Evolutionary conservation across 306 rosid species (phyloP), one percentile per base, ranked within the genome.

Genomic region (Calophaca sinica): DNA sequence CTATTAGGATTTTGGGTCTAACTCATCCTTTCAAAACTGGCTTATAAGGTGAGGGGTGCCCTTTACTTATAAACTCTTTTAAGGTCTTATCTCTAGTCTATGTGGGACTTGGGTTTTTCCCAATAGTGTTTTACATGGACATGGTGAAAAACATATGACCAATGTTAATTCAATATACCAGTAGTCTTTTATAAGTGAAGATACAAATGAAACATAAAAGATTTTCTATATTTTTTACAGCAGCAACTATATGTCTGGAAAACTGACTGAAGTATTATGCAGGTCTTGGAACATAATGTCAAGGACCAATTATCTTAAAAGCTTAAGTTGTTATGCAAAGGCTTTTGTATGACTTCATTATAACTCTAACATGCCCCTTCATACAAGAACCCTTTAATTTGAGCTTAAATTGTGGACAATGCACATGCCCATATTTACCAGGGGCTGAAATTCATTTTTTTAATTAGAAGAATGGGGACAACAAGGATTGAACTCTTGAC

Each of bases 241-340:
- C 42, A 62, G 55, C 82, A 75, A 60, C 68, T 64, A 51, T 14
- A 70, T 73, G 68, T 10, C 67, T 39, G 55, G 62, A 32, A 76
- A 78, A 36, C 11, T 20, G 26, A 45, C 49, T 55, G n/a, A 78
- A 33, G 79, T 12, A 41, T n/a, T 35, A 65, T 4, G 7, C 29
- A 39, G 62, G 70, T 42, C 64, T 44, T 2, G 8, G 28, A 38
- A 58, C 6, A 58, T 28, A 29, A 9, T 58, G 12, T 28, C 57
- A 58, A 29, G 45, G 57, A 28, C 42, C 14, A 55, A 57, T 9
- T 45, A 6, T 14, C 35, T 45, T 13, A 14, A 42, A 55, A 29
- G 46, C 44, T 42, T 57, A 42, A 42, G 13, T 15, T 6, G 42
- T 38, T 3, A 26, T 7, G 7, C 11, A 5, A 44, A 38, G 44